These are phyloP conservation scores for Athelia sp. DNA, from an alignment of 1,284 basidiomycete species.

Conservation along the genomic window DNA sequence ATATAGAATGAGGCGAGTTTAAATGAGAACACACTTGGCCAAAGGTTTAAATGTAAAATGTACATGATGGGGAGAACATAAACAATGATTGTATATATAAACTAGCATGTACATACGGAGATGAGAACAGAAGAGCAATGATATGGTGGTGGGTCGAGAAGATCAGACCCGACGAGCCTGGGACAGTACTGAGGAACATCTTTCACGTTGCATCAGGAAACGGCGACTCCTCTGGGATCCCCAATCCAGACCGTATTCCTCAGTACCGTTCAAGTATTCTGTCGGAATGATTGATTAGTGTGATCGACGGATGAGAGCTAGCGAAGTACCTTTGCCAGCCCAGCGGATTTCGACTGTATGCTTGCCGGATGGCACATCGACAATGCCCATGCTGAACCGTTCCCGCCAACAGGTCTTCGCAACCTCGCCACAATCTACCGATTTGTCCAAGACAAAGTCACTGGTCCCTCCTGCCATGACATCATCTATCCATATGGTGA, in stretches of 20 bases:
- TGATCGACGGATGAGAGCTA: neutral
- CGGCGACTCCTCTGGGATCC: neutral
- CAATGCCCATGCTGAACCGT: neutral
- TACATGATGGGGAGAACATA: too few species aligned
- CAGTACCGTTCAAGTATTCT: neutral
- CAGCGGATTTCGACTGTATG: constrained; percentile 1
- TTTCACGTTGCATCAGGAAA: neutral
- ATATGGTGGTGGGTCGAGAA: too few species aligned
- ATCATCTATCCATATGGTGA: constrained; percentile 1
- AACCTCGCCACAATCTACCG: constrained; percentile 1
- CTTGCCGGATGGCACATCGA: constrained; percentile 1
- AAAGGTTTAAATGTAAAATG: too few species aligned
- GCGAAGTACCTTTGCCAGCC: constrained; percentile 4
- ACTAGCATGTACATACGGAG: too few species aligned
- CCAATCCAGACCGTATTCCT: neutral
- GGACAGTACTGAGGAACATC: too few species aligned
- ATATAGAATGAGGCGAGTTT: too few species aligned
- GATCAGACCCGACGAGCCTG: too few species aligned
- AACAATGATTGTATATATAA: too few species aligned
- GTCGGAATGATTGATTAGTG: neutral
- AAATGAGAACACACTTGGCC: too few species aligned
- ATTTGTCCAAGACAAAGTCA: constrained; percentile 2
- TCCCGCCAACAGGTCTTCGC: neutral
- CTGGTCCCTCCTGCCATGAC: neutral
- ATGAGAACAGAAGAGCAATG: too few species aligned